These are phyloP conservation scores for Coemansia sp. DNA, from an alignment of 192 early-diverging fungal genomes.

Conservation along the genomic window DNA sequence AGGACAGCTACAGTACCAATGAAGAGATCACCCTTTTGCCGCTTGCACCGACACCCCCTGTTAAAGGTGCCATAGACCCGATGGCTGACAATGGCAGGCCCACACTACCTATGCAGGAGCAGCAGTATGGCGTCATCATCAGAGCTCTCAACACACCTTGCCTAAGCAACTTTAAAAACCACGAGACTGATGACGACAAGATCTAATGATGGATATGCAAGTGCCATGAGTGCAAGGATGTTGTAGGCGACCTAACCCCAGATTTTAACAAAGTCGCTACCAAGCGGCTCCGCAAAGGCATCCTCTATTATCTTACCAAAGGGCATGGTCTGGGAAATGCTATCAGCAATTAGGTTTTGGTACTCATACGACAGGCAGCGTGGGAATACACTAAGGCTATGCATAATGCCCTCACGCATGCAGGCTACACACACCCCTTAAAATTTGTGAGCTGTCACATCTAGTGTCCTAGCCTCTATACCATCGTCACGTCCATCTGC, in stretches of 20 bases:
- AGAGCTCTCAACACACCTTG: not conserved
- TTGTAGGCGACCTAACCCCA: not conserved
- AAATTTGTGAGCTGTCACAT: not conserved
- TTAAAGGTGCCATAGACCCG: too few species aligned
- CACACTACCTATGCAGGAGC: not conserved
- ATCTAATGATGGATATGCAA: conserved; percentile 4
- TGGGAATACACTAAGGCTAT: not conserved
- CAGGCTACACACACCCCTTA: conserved; percentile 6
- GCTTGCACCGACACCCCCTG: too few species aligned
- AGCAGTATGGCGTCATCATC: not conserved
- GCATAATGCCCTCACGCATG: conserved; percentile 7
- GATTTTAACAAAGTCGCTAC: conserved; percentile 2
- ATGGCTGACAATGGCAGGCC: conserved; percentile 1
- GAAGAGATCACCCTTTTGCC: not conserved
- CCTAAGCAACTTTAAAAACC: not conserved
- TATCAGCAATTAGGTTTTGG: conserved; percentile 6
- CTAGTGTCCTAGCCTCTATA: too few species aligned
- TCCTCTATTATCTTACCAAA: not conserved
- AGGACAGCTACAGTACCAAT: not conserved
- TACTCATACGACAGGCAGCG: not conserved
- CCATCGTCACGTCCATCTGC: not conserved
- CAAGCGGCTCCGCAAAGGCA: not conserved
- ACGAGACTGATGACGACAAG: not conserved
- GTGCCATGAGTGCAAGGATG: too few species aligned
- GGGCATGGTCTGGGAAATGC: not conserved